Evolutionary conservation across 2,329 filamentous ascomycete genomes (phyloP).

Genomic region (Ambrosiella xylebori): DNA sequence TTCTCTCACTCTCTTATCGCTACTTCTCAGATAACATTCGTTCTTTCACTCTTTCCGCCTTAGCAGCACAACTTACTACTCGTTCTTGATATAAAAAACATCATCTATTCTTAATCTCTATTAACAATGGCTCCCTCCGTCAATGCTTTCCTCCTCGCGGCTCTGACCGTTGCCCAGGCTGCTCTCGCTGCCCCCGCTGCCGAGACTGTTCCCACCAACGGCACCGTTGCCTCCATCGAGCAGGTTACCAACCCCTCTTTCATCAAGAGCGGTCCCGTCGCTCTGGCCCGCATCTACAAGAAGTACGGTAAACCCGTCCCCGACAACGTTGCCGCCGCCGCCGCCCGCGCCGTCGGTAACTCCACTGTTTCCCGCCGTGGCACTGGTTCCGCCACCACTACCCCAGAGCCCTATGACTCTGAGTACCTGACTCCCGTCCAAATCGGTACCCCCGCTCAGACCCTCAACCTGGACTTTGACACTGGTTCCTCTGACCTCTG

Average conservation of each 20-base stretch:
- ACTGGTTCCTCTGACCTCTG: conserved; percentile 27
- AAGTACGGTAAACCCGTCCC: conserved; percentile 18
- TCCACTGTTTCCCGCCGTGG: conserved; percentile 14
- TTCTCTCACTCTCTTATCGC: not conserved
- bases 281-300: conserved; percentile 21
- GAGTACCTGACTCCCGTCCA: conserved; percentile 8
- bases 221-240: conserved; percentile 3
- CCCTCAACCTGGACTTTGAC: conserved; percentile 25
- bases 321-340: conserved; percentile 3
- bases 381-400: conserved; percentile 17
- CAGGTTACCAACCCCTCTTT: conserved; percentile 13
- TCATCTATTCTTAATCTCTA: not conserved
- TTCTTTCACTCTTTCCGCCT: not conserved
- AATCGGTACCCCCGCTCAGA: conserved; percentile 17
- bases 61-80: not conserved
- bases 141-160: conserved; percentile 6
- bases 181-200: conserved; percentile 5
- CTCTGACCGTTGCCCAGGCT: conserved; percentile 6
- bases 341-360: conserved; percentile 14
- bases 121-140: conserved; percentile 9
- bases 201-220: conserved; percentile 1
- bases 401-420: conserved; percentile 7
- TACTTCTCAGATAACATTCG: not conserved
- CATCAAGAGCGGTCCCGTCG: conserved; percentile 18
- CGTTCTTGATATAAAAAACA: not conserved